Percentiles rank a stretch among this genome's conserved stretches.
Conservation (phyloP, 352 stramenopile genomes). For the Thalassiosira livingstoniorum region DNA sequence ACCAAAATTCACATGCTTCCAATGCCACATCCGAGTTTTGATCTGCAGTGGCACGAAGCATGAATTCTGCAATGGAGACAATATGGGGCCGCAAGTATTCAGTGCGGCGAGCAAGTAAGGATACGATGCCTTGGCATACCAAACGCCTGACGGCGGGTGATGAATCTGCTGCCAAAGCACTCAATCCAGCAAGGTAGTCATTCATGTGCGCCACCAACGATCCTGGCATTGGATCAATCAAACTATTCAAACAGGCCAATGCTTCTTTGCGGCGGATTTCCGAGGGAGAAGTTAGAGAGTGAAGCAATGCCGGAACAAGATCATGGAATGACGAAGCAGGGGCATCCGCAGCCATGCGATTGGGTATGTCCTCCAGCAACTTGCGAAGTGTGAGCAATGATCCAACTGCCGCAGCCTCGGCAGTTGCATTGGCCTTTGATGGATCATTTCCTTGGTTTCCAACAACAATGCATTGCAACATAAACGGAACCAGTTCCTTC, state of each 20-base stretch:
- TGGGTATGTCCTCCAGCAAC: conserved; percentile 62
- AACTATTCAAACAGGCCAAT: conserved; percentile 52
- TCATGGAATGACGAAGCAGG: conserved; percentile 46
- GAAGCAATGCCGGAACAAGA: conserved; percentile 49
- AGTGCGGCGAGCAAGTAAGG: conserved; percentile 61
- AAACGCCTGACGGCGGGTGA: conserved; percentile 67
- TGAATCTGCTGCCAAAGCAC: conserved; percentile 59
- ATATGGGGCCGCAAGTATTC: conserved; percentile 80
- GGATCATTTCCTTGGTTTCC: conserved; percentile 14
- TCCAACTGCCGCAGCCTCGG: conserved; percentile 35
- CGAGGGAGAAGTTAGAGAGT: conserved; percentile 12
- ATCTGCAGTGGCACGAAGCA: conserved; percentile 72
- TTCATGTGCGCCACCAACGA: conserved; percentile 74
- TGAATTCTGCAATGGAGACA: conserved; percentile 71
- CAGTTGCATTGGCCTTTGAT: conserved; percentile 4
- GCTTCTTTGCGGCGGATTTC: conserved; percentile 32
- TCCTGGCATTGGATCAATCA: conserved; percentile 64
- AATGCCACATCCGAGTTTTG: conserved; percentile 58
- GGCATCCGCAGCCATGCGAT: conserved; percentile 34
- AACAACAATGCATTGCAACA: conserved; percentile 64
- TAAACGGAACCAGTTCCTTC: conserved; percentile 65
- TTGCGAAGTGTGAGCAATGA: conserved; percentile 52
- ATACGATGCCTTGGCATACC: conserved; percentile 80
- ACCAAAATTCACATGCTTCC: conserved; percentile 91
- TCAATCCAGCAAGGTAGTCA: conserved; percentile 74